These are phyloP conservation scores for Cetradonia linearis DNA, from an alignment of 495 filamentous ascomycete species.

Conservation along the genomic window DNA sequence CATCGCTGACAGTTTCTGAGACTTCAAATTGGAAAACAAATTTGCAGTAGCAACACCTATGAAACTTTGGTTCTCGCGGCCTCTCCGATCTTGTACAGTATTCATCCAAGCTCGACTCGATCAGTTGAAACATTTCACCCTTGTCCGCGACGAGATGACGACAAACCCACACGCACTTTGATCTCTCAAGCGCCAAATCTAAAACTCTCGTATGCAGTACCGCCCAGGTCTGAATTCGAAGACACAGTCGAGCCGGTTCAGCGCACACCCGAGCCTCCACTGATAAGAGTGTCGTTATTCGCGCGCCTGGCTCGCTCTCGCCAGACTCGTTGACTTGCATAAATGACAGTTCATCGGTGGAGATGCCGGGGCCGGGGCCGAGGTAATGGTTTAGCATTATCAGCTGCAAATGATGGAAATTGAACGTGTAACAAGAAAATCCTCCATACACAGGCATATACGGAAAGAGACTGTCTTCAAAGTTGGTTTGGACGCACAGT, in stretches of 20 bases:
- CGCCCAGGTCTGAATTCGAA: slow-evolving; percentile 1
- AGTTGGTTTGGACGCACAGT: not conserved
- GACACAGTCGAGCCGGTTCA: not conserved
- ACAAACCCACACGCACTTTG: not conserved
- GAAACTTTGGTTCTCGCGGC: not conserved
- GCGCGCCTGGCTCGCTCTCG: not conserved
- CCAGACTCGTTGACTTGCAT: not conserved
- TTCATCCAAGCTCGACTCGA: slow-evolving; percentile 3
- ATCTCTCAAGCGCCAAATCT: not conserved
- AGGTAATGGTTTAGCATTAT: slow-evolving; percentile 3
- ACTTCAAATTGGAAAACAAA: not conserved
- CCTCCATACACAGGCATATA: not conserved
- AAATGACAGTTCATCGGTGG: not conserved
- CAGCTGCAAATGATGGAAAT: slow-evolving; percentile 4
- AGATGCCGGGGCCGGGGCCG: not conserved
- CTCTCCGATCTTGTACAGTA: not conserved
- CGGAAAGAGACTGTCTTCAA: not conserved
- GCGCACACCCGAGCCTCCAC: slow-evolving; percentile 5
- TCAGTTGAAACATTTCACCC: not conserved
- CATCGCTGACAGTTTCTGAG: slow-evolving; percentile 1
- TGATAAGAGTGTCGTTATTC: not conserved
- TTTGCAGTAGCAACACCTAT: not conserved
- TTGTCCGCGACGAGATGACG: not conserved
- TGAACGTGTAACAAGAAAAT: not conserved
- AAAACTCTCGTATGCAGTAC: not conserved